phyloP scores from a whole-genome alignment of 2,329 filamentous ascomycete genomes.

The Colletotrichum caudatum region DNA sequence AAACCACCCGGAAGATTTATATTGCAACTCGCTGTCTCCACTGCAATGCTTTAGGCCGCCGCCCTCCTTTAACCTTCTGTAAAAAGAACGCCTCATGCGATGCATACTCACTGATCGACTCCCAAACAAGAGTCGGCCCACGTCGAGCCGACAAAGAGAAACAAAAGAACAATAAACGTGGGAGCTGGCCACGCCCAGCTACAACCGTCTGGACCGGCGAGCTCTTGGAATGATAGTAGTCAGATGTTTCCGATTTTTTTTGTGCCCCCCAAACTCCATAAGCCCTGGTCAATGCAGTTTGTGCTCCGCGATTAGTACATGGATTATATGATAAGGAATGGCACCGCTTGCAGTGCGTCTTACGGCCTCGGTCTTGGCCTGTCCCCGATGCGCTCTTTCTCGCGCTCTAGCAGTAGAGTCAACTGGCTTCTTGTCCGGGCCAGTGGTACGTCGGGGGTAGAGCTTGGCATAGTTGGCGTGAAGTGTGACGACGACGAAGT shows the following conservation, averaged over 20 bases:
- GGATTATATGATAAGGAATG: conserved; percentile 30
- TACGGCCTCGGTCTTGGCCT: conserved; percentile 30
- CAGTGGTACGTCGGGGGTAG: conserved; percentile 60
- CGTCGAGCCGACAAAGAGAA: conserved; percentile 17
- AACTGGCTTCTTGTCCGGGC: conserved; percentile 72
- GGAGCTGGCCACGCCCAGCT: not conserved
- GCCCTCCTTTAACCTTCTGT: conserved; percentile 19
- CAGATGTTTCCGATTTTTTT: conserved; percentile 27
- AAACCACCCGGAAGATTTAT: not conserved
- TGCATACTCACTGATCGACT: conserved; percentile 30
- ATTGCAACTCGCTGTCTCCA: conserved; percentile 15
- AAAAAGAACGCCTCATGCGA: conserved; percentile 38
- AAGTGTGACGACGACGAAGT: conserved; percentile 53
- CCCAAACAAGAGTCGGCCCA: not conserved
- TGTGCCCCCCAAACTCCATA: conserved; percentile 34
- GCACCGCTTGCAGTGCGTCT: not conserved
- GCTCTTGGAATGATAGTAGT: conserved; percentile 15
- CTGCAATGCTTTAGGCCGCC: conserved; percentile 29
- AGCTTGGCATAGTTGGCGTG: conserved; percentile 63
- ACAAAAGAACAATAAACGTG: conserved; percentile 5
- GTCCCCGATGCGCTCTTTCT: conserved; percentile 51
- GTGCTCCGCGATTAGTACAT: conserved; percentile 38
- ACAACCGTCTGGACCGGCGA: conserved; percentile 4
- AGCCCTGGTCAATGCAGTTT: conserved; percentile 38
- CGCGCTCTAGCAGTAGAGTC: conserved; percentile 67